A percentile compares a stretch with the other conserved stretches of the same genome.
These are phyloP conservation scores for Candida multigemmis DNA, from an alignment of 805 yeast genomes.

Conservation along the genomic window DNA sequence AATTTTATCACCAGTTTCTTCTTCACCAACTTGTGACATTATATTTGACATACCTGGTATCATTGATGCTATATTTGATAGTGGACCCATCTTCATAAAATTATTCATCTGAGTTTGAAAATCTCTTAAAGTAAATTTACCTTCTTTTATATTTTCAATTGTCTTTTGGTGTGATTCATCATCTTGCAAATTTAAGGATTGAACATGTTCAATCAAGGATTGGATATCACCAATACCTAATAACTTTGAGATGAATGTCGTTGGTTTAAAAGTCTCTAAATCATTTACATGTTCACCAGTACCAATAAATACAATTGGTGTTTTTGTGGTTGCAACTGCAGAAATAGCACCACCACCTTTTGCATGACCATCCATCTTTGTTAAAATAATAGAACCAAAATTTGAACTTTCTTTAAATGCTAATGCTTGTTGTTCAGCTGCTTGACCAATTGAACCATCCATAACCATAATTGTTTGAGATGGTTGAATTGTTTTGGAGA, in stretches of 20 bases:
- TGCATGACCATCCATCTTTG: conserved; percentile 98
- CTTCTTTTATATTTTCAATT: conserved; percentile 88
- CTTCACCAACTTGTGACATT: conserved; percentile 84
- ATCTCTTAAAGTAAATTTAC: conserved; percentile 86
- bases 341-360: conserved; percentile 99
- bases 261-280: conserved; percentile 84
- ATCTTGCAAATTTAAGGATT: conserved; percentile 61
- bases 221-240: conserved; percentile 94
- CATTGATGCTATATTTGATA: conserved; percentile 90
- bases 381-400: conserved; percentile 90
- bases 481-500: conserved; percentile 81
- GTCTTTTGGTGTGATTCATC: conserved; percentile 76
- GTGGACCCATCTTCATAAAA: conserved; percentile 93
- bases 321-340: conserved; percentile 94
- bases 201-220: conserved; percentile 89
- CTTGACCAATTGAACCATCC: conserved; percentile 97
- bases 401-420: conserved; percentile 91
- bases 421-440: conserved; percentile 89
- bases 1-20: conserved; percentile 76
- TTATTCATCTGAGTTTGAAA: conserved; percentile 92
- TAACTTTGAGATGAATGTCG: conserved; percentile 81
- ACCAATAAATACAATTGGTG: conserved; percentile 94
- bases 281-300: conserved; percentile 97
- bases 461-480: conserved; percentile 95
- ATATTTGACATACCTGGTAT: conserved; percentile 83